Evolutionary conservation across 192 early-diverging fungal species (phyloP), one percentile per base, ranked within the genome.

Genomic region (Geranomyces michiganensis): DNA sequence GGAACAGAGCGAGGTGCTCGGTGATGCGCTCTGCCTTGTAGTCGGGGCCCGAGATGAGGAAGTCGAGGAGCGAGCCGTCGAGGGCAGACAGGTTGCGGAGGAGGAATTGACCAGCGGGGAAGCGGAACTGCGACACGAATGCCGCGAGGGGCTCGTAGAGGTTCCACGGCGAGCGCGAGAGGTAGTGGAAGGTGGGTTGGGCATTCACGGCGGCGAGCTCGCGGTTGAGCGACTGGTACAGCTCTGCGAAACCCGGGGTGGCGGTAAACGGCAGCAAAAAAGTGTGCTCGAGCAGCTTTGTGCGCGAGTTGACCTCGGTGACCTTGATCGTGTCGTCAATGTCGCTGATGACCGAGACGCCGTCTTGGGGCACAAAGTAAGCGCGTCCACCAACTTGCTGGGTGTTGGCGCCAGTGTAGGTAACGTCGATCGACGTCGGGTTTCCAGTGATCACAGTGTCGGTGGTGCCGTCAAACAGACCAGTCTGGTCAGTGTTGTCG

Each of bases 271-370:
- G 48, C 7, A 24, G 15, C 15, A 75, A 51, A 68, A 75, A 75
- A 17, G 67, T 71, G 63, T 71, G 45, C 14, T 51, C 17, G 26
- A 70, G 22, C n/a, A 70, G 29, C n/a, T 71, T 63, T 19, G 48
- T 48, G 0, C 17, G 60, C 59, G 1, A 4, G 62, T 70, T 70
- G n/a, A 71, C 67, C 36, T 75, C 74, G 26, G 67, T 47, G 1
- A 75, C 27, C 43, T 75, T 75, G 59, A 75, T 75, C 7, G 74
- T 75, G 63, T 75, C 74, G 36, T 70, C 58, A 8, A 75, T 71
- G 56, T 75, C 74, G 29, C 60, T 64, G 31, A 75, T 62, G 19
- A 75, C 49, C 12, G 61, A 53, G 33, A 49, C 21, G 7, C 74
- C 74, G 19, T 59, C 65, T 0, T 12, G 14, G 12, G 30, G 14